Base-by-base conservation (phyloP, 345 rosid species). In the Eucalyptus virginea region DNA sequence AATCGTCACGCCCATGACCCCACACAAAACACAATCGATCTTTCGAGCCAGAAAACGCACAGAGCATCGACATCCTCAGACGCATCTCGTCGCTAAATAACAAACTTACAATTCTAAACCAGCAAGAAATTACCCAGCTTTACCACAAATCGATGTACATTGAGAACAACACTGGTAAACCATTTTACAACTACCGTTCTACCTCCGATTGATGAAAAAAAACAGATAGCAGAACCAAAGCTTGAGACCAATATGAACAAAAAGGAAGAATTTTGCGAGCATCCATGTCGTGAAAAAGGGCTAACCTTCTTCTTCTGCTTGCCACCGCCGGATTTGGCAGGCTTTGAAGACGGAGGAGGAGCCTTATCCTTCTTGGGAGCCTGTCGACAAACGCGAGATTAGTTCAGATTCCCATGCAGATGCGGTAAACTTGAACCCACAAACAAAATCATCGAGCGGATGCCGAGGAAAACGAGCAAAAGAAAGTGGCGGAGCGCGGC, bases 331-430 rank as follows among this genome's bases (percentile, higher is more conserved):
- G 93, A 91, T 40, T 93, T 93, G 10, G 91, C 92, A 14, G 94
- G 94, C 91, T 92, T 93, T 11, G 93, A 88, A 37, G 91, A 89
- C 30, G 92, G 93, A 11, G 94, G 93, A 9, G 93, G 94, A 87
- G 94, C 94, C 91, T 92, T 93, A 26, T 93, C 93, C 93, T 93
- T 92, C 92, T 93, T 93, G 13, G 93, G 94, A 30, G 93, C 93
- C 94, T 91, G 83, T 37, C 15, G 83, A 77, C 83, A 77, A 77
- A 77, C 83, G 47, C 83, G 42, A 77, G 47, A 77, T 77, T 23
- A 19, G 23, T 37, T 37, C 28, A 77, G 83, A 77, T 19, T 37
- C 28, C 45, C 24, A 34, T 18, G 4, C 81, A 32, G 81, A 18
- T 69, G 42, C 21, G 21, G 81, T 69, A 9, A 69, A 69, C 81